Conservation (phyloP, 2,329 filamentous ascomycete species). For the Penicillium capsulatum region DNA sequence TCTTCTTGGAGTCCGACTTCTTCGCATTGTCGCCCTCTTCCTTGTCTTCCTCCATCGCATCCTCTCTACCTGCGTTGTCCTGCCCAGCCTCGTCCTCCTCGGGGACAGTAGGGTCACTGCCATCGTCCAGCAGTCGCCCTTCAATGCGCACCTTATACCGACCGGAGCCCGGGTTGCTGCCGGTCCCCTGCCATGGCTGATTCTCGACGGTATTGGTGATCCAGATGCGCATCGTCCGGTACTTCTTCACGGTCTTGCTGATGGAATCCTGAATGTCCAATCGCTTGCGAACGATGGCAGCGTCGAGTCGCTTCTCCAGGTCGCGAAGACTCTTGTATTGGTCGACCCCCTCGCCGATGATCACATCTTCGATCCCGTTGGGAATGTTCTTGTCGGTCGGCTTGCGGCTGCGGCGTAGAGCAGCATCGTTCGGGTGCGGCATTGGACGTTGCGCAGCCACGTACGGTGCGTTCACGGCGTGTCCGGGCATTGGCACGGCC, state of each 20-base stretch:
- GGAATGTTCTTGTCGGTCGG: slow-evolving; percentile 94
- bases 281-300: slow-evolving; percentile 89
- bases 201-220: slow-evolving; percentile 92
- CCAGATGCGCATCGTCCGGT: slow-evolving; percentile 85
- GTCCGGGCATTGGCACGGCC: slow-evolving; percentile 36
- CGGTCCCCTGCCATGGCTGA: slow-evolving; percentile 74
- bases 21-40: slow-evolving; percentile 30
- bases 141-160: slow-evolving; percentile 86
- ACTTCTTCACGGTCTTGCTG: slow-evolving; percentile 70
- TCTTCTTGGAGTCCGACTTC: slow-evolving; percentile 26
- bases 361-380: slow-evolving; percentile 77
- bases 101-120: slow-evolving; percentile 51
- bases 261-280: slow-evolving; percentile 83
- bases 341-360: slow-evolving; percentile 75
- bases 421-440: slow-evolving; percentile 42
- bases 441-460: slow-evolving; percentile 37
- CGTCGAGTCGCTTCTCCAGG: slow-evolving; percentile 81
- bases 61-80: slow-evolving; percentile 29
- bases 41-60: slow-evolving; percentile 60
- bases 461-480: slow-evolving; percentile 38
- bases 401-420: slow-evolving; percentile 77
- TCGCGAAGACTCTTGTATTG: slow-evolving; percentile 82
- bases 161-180: slow-evolving; percentile 36
- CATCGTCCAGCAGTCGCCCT: slow-evolving; percentile 72
- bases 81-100: slow-evolving; percentile 45